A percentile compares a stretch with the other conserved stretches of the same genome.
Evolutionary conservation across 2,329 filamentous ascomycete genomes (phyloP).

Genomic region (Falciphora oryzae): DNA sequence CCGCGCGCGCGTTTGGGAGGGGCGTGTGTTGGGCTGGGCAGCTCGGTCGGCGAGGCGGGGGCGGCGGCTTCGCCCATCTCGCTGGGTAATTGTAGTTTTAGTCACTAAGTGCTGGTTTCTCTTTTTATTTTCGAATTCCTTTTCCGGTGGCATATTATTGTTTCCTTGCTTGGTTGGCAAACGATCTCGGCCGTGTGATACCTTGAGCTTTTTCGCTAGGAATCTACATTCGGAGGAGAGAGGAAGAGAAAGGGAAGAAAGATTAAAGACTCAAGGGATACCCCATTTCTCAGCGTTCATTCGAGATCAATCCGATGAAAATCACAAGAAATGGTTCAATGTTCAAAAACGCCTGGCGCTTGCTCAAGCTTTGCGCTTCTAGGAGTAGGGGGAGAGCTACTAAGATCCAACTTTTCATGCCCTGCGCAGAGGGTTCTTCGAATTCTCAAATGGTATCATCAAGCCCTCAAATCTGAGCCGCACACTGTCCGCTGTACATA

Average conservation of each 20-base stretch:
- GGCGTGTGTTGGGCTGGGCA: background rate
- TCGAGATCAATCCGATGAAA: background rate
- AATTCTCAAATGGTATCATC: background rate
- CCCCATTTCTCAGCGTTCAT: background rate
- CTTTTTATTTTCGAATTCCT: background rate
- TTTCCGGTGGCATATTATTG: background rate
- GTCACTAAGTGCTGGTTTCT: background rate
- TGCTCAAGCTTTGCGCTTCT: no score
- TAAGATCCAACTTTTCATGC: background rate
- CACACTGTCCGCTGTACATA: background rate
- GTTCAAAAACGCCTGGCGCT: background rate
- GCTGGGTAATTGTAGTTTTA: conserved; percentile 6
- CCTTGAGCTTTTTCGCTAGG: background rate
- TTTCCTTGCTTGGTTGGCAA: background rate
- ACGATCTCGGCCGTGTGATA: background rate
- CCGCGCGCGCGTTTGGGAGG: background rate
- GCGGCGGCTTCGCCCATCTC: background rate
- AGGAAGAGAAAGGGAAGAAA: no score
- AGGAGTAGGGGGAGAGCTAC: background rate
- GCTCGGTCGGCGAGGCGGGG: background rate
- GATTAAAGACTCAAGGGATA: background rate
- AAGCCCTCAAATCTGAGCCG: background rate
- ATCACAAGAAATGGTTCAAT: background rate
- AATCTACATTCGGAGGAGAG: background rate
- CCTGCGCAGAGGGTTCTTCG: background rate